A percentile compares a stretch with the other conserved stretches of the same genome.
Evolutionary conservation across 106 monocot genomes (phyloP).

Genomic region (Apostasia ramifera): DNA sequence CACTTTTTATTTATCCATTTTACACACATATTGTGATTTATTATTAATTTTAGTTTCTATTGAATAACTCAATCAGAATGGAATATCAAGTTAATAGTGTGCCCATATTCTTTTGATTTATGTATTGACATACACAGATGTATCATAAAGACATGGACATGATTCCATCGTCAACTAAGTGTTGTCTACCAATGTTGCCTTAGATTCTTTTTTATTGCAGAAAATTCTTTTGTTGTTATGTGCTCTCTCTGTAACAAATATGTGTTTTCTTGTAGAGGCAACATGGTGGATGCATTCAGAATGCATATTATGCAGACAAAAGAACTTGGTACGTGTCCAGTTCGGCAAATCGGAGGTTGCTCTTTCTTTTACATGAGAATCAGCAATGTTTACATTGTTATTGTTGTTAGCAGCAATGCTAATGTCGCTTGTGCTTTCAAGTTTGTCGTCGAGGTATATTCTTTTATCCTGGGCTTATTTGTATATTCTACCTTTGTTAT

Average conservation of each 20-base stretch:
- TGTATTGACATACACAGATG: no score
- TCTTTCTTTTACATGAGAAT: slow-evolving; percentile 99
- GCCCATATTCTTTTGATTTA: no score
- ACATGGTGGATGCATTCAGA: slow-evolving; percentile 99
- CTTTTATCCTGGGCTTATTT: neutral
- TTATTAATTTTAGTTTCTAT: no score
- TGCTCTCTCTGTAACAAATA: neutral
- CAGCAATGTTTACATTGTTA: slow-evolving; percentile 98
- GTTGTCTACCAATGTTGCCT: no score
- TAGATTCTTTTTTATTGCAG: neutral
- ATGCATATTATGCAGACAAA: slow-evolving; percentile 99
- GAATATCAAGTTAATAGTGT: no score
- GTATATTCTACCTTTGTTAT: neutral
- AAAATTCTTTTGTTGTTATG: neutral
- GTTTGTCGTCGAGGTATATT: slow-evolving; percentile 92
- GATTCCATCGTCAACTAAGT: no score
- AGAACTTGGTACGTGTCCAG: slow-evolving; percentile 95
- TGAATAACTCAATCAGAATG: no score
- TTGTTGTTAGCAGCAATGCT: slow-evolving; percentile 98
- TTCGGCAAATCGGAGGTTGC: slow-evolving; percentile 93
- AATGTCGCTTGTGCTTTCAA: slow-evolving; percentile 99
- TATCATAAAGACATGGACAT: no score
- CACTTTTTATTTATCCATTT: no score
- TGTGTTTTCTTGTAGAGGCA: slow-evolving; percentile 43
- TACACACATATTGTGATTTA: no score